Evolutionary conservation across 148 eudicot species (phyloP), one percentile per base, ranked within the genome.

Genomic region (Vaccinium corymbosum): DNA sequence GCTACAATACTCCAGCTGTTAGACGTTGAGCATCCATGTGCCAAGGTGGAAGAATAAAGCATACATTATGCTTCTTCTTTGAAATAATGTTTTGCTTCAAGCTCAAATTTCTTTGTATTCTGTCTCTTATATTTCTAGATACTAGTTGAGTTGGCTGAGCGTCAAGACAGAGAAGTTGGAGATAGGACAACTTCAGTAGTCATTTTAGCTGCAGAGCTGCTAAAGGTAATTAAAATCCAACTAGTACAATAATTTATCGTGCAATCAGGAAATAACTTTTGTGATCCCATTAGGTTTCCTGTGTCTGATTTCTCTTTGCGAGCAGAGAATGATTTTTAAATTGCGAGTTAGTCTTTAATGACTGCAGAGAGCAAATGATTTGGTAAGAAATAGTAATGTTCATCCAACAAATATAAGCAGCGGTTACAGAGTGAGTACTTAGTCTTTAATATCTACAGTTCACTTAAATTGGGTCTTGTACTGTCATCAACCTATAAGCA

Each of bases 101-200:
- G 32, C 73, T 82, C 73, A 79, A 35, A 53, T 14, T 20, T 29
- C 0, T 53, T 8, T 70, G 29, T 14, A 52, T 2, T 2, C 52
- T 42, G 32, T 52, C 5, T 22, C 5, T 84, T 3, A 32, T 79
- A 7, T 72, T 55, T 51, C 25, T 83, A 92, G 98, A 94, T 97
- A 51, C 99, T 95, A 78, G 99, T 94, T 81, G 99, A 97, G 90
- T 89, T 97, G 89, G 99, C 98, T 78, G 96, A 97, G 86, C 97
- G 94, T 79, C 99, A 97, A 90, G 99, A 95, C 87, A 91, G 93
- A 85, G 99, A 97, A 91, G 99, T 97, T 86, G 99, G 99, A 86
- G 99, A 97, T 89, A 98, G 99, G 83, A 97, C 99, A 74, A 97
- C 99, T 84, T 95, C 98, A 15, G 99, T 97, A 74, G 99, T 97